Base-by-base conservation (phyloP, 305 asterid genomes). In the Stenogyne calaminthoides region DNA sequence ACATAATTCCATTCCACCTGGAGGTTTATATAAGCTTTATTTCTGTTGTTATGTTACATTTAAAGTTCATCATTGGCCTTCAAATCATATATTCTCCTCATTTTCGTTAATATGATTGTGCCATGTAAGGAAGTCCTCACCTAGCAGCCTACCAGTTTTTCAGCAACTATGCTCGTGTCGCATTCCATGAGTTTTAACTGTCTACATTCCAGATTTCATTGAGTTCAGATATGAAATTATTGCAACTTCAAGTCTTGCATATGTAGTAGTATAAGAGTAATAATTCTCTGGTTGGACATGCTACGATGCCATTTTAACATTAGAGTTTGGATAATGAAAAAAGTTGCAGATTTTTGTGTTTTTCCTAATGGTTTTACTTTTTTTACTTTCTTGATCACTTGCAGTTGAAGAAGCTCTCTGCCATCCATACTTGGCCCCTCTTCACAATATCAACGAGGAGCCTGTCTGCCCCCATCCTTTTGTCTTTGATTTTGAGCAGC, bases 401-500 rank as follows among this genome's bases (percentile, higher is more conserved):
- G 76, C 89, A 91, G 97, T 88, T 72, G 88, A 88, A 0, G 96
- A 86, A 78, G 97, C 97, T 55, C 94, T 91, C 4, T 84, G 88
- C 80, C 97, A 91, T 76, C 96, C 97, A 5, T 91, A 91, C 81
- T 77, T 91, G 83, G 92, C 91, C 2, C 88, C 96, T 14, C 91
- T 86, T 58, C 97, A 89, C 49, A 86, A 85, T 65, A 89, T 91
- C 82, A 89, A 86, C 22, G 96, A 88, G 82, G 97, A 91, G 80
- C 97, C 96, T 9, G 86, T 88, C 22, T 89, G 96, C 71, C 86
- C 88, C 5, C 81, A 65, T 70, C 88, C 89, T 52, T 88, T 91
- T 71, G 78, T 76, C 70, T 85, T 91, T 16, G 97, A 91, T 78
- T 91, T 89, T 67, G 97, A 89, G 88, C 97, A 86, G 85, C 97